These are phyloP conservation scores for Mycena crocata DNA, from an alignment of 768 basidiomycete species.

Conservation along the genomic window DNA sequence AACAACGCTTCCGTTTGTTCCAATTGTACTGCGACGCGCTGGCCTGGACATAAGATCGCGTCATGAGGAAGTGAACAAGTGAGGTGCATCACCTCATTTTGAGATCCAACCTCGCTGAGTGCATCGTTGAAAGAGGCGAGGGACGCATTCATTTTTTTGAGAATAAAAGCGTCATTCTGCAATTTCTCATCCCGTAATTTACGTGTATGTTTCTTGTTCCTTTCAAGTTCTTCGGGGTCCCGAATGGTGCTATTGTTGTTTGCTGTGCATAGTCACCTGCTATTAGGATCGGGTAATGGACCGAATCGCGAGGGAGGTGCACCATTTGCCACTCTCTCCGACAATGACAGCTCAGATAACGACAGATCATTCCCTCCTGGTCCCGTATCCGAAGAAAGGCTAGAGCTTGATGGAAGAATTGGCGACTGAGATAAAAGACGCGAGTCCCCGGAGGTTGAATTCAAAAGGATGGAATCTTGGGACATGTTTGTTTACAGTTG, in stretches of 20 bases:
- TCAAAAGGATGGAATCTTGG: slow-evolving; percentile 12
- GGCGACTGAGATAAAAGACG: slow-evolving; percentile 48
- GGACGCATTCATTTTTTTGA: slow-evolving; percentile 78
- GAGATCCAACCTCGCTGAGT: slow-evolving; percentile 68
- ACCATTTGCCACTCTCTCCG: slow-evolving; percentile 30
- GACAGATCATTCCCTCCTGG: slow-evolving; percentile 48
- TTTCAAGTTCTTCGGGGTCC: slow-evolving; percentile 17
- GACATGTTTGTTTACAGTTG: slow-evolving; percentile 9
- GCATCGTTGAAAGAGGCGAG: slow-evolving; percentile 79
- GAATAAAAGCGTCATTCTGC: slow-evolving; percentile 76
- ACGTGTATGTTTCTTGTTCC: slow-evolving; percentile 34
- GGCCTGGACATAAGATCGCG: slow-evolving; percentile 5
- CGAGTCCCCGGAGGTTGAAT: slow-evolving; percentile 30
- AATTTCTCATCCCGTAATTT: slow-evolving; percentile 76
- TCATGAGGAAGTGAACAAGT: neutral
- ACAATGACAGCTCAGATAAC: slow-evolving; percentile 51
- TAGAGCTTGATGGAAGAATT: slow-evolving; percentile 37
- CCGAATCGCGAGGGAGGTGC: too few relatives aligned
- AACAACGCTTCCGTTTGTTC: slow-evolving; percentile 79
- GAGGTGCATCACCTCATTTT: slow-evolving; percentile 67
- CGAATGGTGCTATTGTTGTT: neutral
- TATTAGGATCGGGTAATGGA: too few relatives aligned
- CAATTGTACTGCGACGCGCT: slow-evolving; percentile 77
- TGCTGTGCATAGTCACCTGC: neutral
- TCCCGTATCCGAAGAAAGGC: slow-evolving; percentile 38